phyloP scores from a whole-genome alignment of 805 yeast species.

The Candida corydali region DNA sequence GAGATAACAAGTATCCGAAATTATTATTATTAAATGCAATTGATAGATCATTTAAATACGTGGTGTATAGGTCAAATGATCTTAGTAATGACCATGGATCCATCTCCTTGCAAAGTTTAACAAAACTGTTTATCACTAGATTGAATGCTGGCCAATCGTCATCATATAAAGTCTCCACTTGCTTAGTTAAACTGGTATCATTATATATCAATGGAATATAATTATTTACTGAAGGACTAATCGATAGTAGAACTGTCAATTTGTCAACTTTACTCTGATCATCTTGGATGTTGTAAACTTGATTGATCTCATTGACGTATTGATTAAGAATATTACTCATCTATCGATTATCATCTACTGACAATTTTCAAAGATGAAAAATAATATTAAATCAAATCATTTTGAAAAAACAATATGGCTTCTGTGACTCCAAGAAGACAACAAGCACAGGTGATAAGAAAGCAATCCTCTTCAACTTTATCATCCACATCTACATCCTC shows the following conservation, averaged over 20 bases:
- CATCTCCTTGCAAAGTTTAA: conserved; percentile 45
- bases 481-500: background rate
- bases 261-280: conserved; percentile 14
- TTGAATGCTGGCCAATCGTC: conserved; percentile 47
- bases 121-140: conserved; percentile 40
- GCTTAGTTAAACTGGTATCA: conserved; percentile 9
- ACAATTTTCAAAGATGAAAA: too few species aligned
- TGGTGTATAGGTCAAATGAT: conserved; percentile 52
- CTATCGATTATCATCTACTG: too few species aligned
- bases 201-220: conserved; percentile 22
- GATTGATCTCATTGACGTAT: conserved; percentile 6
- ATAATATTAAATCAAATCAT: background rate
- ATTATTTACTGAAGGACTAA: conserved; percentile 23
- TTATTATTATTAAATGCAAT: conserved; percentile 45
- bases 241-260: conserved; percentile 18
- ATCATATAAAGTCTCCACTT: conserved; percentile 17
- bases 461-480: background rate
- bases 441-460: conserved; percentile 1
- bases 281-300: conserved; percentile 3
- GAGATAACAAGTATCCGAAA: conserved; percentile 33
- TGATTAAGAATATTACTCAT: conserved; percentile 1
- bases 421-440: conserved; percentile 8
- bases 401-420: conserved; percentile 6
- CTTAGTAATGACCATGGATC: conserved; percentile 50
- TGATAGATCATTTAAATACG: conserved; percentile 44